Conservation (phyloP, 352 stramenopile species). For the Pythium brachiatum region DNA sequence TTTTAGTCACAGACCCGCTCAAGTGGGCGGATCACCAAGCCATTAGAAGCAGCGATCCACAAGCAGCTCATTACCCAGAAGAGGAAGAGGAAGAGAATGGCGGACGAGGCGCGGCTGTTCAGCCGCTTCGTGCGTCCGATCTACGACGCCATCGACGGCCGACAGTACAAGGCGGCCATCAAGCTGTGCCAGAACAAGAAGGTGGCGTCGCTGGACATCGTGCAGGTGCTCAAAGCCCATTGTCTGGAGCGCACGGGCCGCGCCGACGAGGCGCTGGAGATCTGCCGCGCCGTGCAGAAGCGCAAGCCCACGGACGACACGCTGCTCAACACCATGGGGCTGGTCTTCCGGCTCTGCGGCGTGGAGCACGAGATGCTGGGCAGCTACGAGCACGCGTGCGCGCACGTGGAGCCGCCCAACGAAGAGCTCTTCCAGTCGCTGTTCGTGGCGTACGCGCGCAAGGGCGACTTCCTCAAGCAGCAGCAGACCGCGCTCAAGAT, state of each 20-base stretch:
- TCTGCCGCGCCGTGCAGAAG: conserved; percentile 61
- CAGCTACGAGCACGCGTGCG: conserved; percentile 70
- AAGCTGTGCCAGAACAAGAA: conserved; percentile 83
- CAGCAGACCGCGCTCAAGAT: conserved; percentile 87
- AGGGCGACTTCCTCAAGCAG: conserved; percentile 78
- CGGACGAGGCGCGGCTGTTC: conserved; percentile 59
- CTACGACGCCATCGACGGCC: conserved; percentile 80
- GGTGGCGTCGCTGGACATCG: conserved; percentile 70
- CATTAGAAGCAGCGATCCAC: conserved; percentile 13
- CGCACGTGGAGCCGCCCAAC: conserved; percentile 37
- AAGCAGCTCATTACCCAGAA: neutral
- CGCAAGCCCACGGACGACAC: conserved; percentile 76
- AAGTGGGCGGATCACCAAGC: conserved; percentile 1
- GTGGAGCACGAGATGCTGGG: conserved; percentile 78
- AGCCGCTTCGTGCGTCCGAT: conserved; percentile 79
- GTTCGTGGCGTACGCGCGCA: conserved; percentile 65
- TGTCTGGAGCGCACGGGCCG: conserved; percentile 77
- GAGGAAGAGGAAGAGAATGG: conserved; percentile 24
- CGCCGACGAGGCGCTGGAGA: conserved; percentile 65
- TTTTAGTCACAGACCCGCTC: neutral
- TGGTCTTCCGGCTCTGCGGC: conserved; percentile 76
- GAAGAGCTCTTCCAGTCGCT: conserved; percentile 74
- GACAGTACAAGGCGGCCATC: conserved; percentile 81
- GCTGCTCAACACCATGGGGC: conserved; percentile 80
- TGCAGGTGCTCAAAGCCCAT: conserved; percentile 83